Evolutionary conservation across 2,329 filamentous ascomycete genomes (phyloP).

Genomic region (Cercospora beticola): DNA sequence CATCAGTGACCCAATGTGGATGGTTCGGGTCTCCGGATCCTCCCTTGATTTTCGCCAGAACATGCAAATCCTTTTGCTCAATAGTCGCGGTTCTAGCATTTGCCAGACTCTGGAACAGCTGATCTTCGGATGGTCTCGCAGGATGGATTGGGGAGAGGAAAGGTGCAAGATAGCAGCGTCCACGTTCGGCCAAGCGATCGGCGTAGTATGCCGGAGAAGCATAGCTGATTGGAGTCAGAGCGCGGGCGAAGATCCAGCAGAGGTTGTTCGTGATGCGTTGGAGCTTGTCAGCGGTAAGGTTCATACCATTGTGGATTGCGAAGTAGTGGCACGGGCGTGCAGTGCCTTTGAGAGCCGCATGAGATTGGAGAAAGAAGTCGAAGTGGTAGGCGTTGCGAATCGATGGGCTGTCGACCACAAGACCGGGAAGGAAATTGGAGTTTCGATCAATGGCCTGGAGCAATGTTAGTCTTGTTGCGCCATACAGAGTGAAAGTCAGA

Average conservation of each 20-base stretch:
- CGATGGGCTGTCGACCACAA: constrained; percentile 31
- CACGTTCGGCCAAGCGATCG: constrained; percentile 43
- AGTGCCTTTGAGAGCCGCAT: constrained; percentile 36
- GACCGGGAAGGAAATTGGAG: constrained; percentile 34
- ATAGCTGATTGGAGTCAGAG: constrained; percentile 40
- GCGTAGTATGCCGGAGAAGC: constrained; percentile 42
- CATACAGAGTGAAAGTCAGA: not conserved
- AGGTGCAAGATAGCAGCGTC: constrained; percentile 31
- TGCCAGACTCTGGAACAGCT: not conserved
- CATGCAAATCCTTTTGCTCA: not conserved
- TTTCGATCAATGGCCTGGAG: constrained; percentile 5
- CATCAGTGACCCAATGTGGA: too few relatives aligned
- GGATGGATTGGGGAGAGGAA: not conserved
- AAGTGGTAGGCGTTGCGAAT: constrained; percentile 32
- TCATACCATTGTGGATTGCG: constrained; percentile 34
- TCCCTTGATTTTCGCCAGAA: not conserved
- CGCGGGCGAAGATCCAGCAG: constrained; percentile 39
- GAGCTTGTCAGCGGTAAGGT: constrained; percentile 23
- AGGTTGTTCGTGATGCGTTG: constrained; percentile 35
- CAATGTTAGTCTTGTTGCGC: not conserved
- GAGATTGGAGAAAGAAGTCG: constrained; percentile 41
- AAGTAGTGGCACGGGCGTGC: constrained; percentile 39
- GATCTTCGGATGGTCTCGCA: not conserved
- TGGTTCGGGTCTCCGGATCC: too few relatives aligned
- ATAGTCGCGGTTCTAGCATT: not conserved